Evolutionary conservation across 306 rosid species (phyloP).

Genomic region (Acacia acuminata): DNA sequence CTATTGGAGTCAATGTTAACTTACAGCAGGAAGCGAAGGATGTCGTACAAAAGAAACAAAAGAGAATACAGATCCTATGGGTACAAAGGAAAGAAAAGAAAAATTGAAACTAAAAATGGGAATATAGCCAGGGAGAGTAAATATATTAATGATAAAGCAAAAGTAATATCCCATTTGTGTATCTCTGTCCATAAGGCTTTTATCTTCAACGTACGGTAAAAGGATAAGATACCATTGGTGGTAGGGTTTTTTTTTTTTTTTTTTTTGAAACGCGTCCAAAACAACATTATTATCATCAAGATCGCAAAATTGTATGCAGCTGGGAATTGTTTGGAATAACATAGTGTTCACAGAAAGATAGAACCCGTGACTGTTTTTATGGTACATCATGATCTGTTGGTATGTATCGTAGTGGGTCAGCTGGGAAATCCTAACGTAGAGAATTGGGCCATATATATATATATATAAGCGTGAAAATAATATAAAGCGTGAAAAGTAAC

Average conservation of each 20-base stretch:
- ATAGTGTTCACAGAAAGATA: conserved; percentile 31
- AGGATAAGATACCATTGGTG: conserved; percentile 1
- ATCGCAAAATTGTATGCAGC: neutral
- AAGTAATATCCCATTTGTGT: neutral
- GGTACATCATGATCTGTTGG: conserved; percentile 49
- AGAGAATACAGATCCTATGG: conserved; percentile 30
- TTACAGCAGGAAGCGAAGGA: conserved; percentile 1
- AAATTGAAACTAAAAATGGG: conserved; percentile 1
- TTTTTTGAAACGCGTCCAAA: neutral
- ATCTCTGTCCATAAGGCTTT: neutral
- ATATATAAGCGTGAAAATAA: neutral
- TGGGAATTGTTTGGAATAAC: conserved; percentile 29
- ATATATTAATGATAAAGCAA: conserved; percentile 10
- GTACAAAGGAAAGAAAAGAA: conserved; percentile 27
- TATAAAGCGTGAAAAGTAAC: conserved; percentile 2
- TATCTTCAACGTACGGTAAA: conserved; percentile 15
- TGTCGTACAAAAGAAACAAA: conserved; percentile 18
- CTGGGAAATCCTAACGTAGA: conserved; percentile 14
- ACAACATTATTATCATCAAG: neutral
- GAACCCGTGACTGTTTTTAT: conserved; percentile 53
- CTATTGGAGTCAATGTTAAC: conserved; percentile 20
- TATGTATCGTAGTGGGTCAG: conserved; percentile 41
- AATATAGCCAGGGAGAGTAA: neutral
- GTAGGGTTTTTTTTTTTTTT: neutral
- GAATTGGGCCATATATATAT: conserved; percentile 1